Evolutionary conservation across 345 rosid species (phyloP).

Genomic region (Citropsis articulata): DNA sequence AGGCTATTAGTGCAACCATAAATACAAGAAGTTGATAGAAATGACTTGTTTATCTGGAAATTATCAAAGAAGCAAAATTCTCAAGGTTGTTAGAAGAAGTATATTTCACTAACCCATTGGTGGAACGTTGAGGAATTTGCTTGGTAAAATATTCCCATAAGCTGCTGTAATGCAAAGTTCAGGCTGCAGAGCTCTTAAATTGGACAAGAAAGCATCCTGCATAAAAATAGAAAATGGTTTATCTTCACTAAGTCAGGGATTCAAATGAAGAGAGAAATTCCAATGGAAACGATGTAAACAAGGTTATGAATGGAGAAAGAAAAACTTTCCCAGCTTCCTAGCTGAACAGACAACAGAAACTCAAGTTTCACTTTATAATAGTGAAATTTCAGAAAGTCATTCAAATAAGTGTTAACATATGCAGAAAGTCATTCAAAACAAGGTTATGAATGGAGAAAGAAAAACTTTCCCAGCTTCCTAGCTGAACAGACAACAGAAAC

Average conservation of each 20-base stretch:
- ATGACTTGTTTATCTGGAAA: background rate
- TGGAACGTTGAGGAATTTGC: constrained; percentile 80
- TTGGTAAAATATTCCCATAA: constrained; percentile 89
- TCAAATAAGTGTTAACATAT: background rate
- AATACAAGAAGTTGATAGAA: background rate
- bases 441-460: background rate
- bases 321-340: background rate
- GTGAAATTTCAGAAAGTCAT: background rate
- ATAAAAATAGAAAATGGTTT: constrained; percentile 6
- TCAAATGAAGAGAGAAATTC: background rate
- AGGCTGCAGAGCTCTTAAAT: constrained; percentile 73
- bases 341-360: background rate
- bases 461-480: background rate
- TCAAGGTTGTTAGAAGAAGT: background rate
- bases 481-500: background rate
- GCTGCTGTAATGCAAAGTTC: constrained; percentile 95
- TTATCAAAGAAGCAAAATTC: constrained; percentile 3
- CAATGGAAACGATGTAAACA: background rate
- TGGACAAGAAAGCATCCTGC: constrained; percentile 69
- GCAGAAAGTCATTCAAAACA: too few species aligned
- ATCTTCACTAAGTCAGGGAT: background rate
- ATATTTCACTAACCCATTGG: constrained; percentile 56
- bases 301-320: background rate
- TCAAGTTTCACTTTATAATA: background rate
- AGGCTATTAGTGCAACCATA: background rate